Conservation (phyloP, 495 filamentous ascomycete species). For the Astrothelium subdiscretum region DNA sequence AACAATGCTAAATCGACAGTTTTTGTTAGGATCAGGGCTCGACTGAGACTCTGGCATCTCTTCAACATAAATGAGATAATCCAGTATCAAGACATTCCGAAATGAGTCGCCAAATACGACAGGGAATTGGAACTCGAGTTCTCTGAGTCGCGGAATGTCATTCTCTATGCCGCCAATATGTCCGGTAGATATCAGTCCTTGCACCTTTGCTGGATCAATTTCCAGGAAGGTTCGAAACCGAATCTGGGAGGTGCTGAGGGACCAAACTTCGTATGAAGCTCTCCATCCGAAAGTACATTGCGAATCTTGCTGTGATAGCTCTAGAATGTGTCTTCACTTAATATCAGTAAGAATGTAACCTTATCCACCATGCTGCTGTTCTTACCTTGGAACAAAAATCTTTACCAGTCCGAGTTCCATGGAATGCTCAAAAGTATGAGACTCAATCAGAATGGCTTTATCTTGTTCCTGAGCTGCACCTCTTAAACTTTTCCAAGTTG, state of each 20-base stretch:
- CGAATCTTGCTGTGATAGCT: not conserved
- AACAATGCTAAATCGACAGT: not conserved
- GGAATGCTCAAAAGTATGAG: not conserved
- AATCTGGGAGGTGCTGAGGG: not conserved
- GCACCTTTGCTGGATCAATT: not conserved
- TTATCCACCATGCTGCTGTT: not conserved
- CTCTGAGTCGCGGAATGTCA: not conserved
- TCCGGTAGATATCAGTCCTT: not conserved
- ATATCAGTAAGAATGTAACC: not conserved
- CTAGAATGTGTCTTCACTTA: not conserved
- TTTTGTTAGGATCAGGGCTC: not conserved
- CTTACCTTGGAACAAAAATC: not conserved
- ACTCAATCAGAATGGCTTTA: not conserved
- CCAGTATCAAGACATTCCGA: not conserved
- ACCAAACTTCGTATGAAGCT: not conserved
- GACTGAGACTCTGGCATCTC: not conserved
- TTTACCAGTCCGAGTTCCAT: not conserved
- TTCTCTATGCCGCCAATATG: not conserved
- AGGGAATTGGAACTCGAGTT: not conserved
- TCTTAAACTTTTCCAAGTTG: not conserved
- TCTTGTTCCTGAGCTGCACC: not conserved
- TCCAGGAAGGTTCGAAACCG: not conserved
- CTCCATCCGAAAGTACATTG: not conserved
- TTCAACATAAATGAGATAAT: not conserved
- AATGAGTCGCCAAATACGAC: not conserved